Base-by-base conservation (phyloP, 2,329 filamentous ascomycete species). In the Pseudopithomyces maydicus region DNA sequence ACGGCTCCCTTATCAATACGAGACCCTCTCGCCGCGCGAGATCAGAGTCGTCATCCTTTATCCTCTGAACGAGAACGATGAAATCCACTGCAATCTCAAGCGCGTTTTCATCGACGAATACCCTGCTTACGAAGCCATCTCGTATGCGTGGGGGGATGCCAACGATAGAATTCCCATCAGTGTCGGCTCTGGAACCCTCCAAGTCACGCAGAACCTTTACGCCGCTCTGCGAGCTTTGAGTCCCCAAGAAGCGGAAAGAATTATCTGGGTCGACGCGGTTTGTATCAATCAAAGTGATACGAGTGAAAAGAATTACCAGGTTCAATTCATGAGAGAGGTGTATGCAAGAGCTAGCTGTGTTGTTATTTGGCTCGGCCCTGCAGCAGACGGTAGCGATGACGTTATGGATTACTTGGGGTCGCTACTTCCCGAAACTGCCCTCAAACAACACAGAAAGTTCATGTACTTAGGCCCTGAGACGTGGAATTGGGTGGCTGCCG, bases 241-340 rank as follows among this genome's bases (percentile, higher is more conserved):
- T n/a, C 22, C 6, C 4, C 11, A 11, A 8, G 47, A 19, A 10
- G n/a, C 36, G 17, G 19, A 33, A 4, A 15, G 36, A 22, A 52
- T 36, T 3, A 14, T 52, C 17, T 52, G 50, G 50, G 17, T 52
- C 15, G 50, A 45, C n/a, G 50, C 50, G n/a, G 4, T 52, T 20
- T 52, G 50, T n/a, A 52, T 52, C 17, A 32, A 52, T n/a, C 50
- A 52, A 17, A 29, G 17, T 6, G 15, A 52, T 23, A 35, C 3
- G 10, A 8, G n/a, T 5, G 50, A 52, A 32, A 17, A 22, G 36
- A 26, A 19, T 4, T 3, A 33, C 12, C 50, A 52, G 19, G 39
- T 52, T 2, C n/a, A 17, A 6, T 17, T 15, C 3, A 52, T 45
- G 50, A n/a, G 23, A 15, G 11, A 33, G 8, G 35, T 52, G 1